These are phyloP conservation scores for Dothiorella sarmentorum DNA, from an alignment of 2,329 filamentous ascomycete species.

Conservation along the genomic window DNA sequence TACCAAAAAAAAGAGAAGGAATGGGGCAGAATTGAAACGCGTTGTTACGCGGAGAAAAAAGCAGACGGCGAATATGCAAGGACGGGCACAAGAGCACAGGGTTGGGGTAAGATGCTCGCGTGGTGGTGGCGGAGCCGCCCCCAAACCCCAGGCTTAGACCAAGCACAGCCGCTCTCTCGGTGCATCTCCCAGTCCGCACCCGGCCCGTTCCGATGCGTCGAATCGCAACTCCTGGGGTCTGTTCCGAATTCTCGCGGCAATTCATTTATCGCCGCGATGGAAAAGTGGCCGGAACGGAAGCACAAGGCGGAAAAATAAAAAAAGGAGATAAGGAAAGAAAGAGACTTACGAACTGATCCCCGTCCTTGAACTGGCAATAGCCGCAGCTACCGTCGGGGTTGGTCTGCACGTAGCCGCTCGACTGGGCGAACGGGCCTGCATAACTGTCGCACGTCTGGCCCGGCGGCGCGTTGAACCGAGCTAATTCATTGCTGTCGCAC, in stretches of 20 bases:
- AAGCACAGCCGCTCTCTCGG: background rate
- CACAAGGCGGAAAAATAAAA: background rate
- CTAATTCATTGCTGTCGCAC: constrained; percentile 57
- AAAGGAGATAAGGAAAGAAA: background rate
- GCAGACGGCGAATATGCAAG: background rate
- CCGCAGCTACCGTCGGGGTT: constrained; percentile 58
- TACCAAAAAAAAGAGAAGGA: background rate
- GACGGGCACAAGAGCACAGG: background rate
- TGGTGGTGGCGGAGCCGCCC: constrained; percentile 7
- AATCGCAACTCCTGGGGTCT: background rate
- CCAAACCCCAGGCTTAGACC: background rate
- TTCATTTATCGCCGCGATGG: background rate
- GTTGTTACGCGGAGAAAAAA: background rate
- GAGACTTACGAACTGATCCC: constrained; percentile 52
- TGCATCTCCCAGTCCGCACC: constrained; percentile 11
- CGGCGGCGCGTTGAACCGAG: constrained; percentile 57
- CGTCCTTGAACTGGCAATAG: constrained; percentile 61
- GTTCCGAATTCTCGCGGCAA: constrained; percentile 9
- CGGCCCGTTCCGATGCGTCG: constrained; percentile 15
- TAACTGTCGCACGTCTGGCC: constrained; percentile 61
- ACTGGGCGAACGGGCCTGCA: constrained; percentile 49
- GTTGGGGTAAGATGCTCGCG: constrained; percentile 1
- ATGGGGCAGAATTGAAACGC: background rate
- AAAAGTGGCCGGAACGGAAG: background rate
- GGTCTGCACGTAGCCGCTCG: constrained; percentile 60